Conservation (phyloP, 164 flowering plant genomes). For the Berberis thunbergii region DNA sequence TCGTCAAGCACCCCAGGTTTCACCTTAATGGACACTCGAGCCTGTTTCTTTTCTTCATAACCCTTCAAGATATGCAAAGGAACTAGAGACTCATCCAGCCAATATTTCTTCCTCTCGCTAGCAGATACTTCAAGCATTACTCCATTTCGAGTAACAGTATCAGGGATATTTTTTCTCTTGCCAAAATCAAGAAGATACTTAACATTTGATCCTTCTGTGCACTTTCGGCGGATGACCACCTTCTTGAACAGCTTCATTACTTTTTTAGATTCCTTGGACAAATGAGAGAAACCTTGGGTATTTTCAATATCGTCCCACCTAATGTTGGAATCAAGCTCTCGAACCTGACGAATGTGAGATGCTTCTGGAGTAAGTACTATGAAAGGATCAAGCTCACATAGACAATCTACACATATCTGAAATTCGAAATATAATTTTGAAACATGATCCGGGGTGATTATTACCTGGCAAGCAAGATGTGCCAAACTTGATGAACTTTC, state of each 20-base stretch:
- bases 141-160: conserved; percentile 61
- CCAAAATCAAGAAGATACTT: conserved; percentile 97
- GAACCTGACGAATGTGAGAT: conserved; percentile 40
- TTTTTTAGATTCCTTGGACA: conserved; percentile 56
- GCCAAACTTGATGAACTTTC: conserved; percentile 52
- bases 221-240: conserved; percentile 62
- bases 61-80: conserved; percentile 78
- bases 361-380: not conserved
- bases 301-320: conserved; percentile 80
- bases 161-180: conserved; percentile 77
- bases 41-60: conserved; percentile 73
- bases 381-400: not conserved
- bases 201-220: conserved; percentile 35
- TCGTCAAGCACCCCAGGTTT: conserved; percentile 22
- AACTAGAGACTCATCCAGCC: conserved; percentile 74
- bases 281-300: conserved; percentile 29
- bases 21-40: conserved; percentile 34
- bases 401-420: not conserved
- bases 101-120: conserved; percentile 73
- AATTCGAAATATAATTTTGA: not conserved
- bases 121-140: conserved; percentile 49
- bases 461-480: conserved; percentile 85
- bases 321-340: conserved; percentile 65
- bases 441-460: not conserved
- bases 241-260: conserved; percentile 64